phyloP scores from a whole-genome alignment of 176 grass and related monocot genomes.

The Phoenix roebelenii region DNA sequence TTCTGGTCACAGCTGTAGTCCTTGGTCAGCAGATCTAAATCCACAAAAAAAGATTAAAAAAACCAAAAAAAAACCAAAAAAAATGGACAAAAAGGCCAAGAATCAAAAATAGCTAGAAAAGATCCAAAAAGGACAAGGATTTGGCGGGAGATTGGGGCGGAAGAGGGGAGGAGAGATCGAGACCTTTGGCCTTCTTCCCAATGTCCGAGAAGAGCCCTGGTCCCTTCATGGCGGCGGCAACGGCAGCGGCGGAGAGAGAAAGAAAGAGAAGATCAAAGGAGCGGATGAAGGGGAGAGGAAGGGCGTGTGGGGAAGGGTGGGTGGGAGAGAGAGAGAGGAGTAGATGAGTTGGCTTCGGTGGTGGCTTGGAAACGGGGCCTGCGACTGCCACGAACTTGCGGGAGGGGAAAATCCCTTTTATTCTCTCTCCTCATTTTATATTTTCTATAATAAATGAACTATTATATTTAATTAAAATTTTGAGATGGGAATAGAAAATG shows the following conservation, averaged over 20 bases:
- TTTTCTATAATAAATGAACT: no score
- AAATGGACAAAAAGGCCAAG: neutral
- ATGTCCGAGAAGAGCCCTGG: slow-evolving; percentile 44
- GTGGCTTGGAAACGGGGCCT: no score
- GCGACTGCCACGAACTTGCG: no score
- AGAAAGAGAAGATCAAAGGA: neutral
- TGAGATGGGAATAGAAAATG: no score
- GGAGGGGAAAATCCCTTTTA: no score
- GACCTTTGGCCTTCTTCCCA: slow-evolving; percentile 42
- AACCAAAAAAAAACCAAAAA: neutral
- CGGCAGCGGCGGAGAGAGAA: slow-evolving; percentile 3
- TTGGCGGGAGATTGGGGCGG: neutral
- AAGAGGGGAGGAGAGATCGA: neutral
- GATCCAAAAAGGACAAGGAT: neutral
- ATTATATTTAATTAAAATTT: no score
- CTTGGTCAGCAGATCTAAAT: slow-evolving; percentile 89
- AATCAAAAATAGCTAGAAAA: neutral
- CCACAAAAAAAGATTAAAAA: neutral
- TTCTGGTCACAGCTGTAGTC: slow-evolving; percentile 97
- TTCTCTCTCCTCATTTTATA: no score
- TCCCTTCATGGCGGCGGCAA: slow-evolving; percentile 18
- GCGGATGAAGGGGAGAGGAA: neutral
- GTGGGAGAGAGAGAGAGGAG: no score
- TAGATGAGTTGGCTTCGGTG: no score
- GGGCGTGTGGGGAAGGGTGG: no score